These are phyloP conservation scores for Zasmidium citrigriseum DNA, from an alignment of 2,329 filamentous ascomycete genomes.

Conservation along the genomic window DNA sequence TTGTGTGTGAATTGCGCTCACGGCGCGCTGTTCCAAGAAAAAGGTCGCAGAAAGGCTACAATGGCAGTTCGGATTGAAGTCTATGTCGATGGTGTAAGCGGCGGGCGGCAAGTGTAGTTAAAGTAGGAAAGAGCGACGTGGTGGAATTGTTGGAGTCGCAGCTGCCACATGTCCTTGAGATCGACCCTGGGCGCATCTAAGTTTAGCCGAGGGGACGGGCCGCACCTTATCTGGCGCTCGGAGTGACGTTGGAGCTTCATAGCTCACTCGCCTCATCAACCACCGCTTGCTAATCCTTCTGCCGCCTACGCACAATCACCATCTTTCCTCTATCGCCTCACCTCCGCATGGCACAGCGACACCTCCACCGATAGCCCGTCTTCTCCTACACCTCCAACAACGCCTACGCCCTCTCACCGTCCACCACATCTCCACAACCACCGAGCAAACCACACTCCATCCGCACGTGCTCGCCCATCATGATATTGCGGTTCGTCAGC, in stretches of 20 bases:
- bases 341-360: not conserved
- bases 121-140: not conserved
- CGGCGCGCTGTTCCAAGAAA: not conserved
- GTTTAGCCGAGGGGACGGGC: not conserved
- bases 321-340: not conserved
- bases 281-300: constrained; percentile 2
- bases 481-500: constrained; percentile 85
- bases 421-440: not conserved
- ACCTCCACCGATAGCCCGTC: not conserved
- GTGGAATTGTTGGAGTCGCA: not conserved
- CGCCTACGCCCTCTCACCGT: constrained; percentile 1
- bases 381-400: not conserved
- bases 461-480: constrained; percentile 44
- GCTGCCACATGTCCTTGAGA: constrained; percentile 1
- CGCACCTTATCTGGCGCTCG: not conserved
- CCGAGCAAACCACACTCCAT: not conserved
- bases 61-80: not conserved
- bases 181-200: not conserved
- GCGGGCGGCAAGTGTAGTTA: not conserved
- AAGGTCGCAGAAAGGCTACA: not conserved
- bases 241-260: not conserved
- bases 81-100: not conserved
- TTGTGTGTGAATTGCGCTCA: constrained; percentile 24
- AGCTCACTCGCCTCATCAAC: not conserved
- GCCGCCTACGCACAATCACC: not conserved